A percentile compares a stretch with the other conserved stretches of the same genome.
Evolutionary conservation across 1,139 yeast genomes (phyloP).

Genomic region (Scheffersomyces lignicola): DNA sequence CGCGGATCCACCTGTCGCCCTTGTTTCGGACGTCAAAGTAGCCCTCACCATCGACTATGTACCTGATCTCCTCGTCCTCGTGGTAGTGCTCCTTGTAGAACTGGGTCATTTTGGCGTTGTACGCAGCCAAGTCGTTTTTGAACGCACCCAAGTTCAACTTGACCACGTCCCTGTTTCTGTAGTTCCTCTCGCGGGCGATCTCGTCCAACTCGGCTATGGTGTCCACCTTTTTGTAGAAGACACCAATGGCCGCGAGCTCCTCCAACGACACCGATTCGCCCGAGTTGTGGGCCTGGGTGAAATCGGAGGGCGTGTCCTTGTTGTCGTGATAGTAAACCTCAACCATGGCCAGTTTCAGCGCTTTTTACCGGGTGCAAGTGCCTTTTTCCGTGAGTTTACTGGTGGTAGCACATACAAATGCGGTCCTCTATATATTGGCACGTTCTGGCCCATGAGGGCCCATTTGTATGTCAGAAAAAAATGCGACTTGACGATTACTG

Average conservation of each 20-base stretch:
- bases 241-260: constrained; percentile 63
- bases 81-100: constrained; percentile 90
- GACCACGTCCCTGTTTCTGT: constrained; percentile 79
- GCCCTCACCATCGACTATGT: constrained; percentile 86
- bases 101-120: constrained; percentile 61
- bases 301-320: constrained; percentile 54
- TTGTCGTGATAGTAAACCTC: constrained; percentile 75
- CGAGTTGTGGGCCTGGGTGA: constrained; percentile 74
- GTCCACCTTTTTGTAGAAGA: constrained; percentile 58
- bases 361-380: no score
- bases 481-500: no score
- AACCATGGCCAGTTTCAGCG: constrained; percentile 38
- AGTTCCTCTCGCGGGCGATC: constrained; percentile 67
- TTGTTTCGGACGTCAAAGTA: constrained; percentile 82
- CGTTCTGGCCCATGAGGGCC: no score
- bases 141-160: constrained; percentile 60
- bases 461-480: no score
- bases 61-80: constrained; percentile 96
- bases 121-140: constrained; percentile 59
- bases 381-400: no score
- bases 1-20: constrained; percentile 77
- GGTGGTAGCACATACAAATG: no score
- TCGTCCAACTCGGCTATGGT: constrained; percentile 58
- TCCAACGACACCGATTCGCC: constrained; percentile 56
- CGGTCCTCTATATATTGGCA: no score